phyloP scores from a whole-genome alignment of 768 basidiomycete genomes.

The Tremella yokohamensis region DNA sequence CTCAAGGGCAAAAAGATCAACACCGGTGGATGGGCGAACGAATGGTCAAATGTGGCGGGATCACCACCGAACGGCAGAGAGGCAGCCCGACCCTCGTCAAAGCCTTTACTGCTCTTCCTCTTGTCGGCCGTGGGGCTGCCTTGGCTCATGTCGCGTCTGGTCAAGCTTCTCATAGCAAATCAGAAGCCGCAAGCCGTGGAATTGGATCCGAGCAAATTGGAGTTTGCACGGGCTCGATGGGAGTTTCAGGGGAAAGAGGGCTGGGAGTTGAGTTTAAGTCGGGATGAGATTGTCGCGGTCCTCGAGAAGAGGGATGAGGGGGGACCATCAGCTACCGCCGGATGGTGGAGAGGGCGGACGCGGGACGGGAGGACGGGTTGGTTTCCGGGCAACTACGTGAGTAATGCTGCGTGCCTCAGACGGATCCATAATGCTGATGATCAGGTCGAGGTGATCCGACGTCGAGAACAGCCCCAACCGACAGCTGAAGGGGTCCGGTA shows the following conservation, averaged over 20 bases:
- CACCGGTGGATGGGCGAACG: conserved; percentile 45
- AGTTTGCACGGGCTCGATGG: conserved; percentile 78
- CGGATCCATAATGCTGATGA: conserved; percentile 6
- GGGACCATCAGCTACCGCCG: conserved; percentile 65
- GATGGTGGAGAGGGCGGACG: conserved; percentile 94
- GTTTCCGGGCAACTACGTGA: conserved; percentile 88
- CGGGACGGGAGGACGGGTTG: conserved; percentile 88
- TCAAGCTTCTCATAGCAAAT: conserved; percentile 65
- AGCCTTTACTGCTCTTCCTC: conserved; percentile 88
- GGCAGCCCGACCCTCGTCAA: conserved; percentile 61
- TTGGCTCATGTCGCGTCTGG: conserved; percentile 85
- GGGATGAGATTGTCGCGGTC: conserved; percentile 91
- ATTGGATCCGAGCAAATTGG: conserved; percentile 69
- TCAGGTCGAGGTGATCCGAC: conserved; percentile 34
- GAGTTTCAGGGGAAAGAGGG: conserved; percentile 70
- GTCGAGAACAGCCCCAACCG: conserved; percentile 16
- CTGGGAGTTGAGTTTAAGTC: conserved; percentile 73
- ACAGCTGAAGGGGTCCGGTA: background rate
- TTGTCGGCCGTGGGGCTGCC: conserved; percentile 90
- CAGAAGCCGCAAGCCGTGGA: conserved; percentile 33
- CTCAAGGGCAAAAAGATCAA: conserved; percentile 58
- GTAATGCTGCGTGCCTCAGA: background rate
- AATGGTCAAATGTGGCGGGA: conserved; percentile 39
- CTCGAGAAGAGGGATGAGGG: conserved; percentile 76
- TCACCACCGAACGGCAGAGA: conserved; percentile 17